Evolutionary conservation across 2,329 filamentous ascomycete species (phyloP).

Genomic region (Tolypocladium amazonense): DNA sequence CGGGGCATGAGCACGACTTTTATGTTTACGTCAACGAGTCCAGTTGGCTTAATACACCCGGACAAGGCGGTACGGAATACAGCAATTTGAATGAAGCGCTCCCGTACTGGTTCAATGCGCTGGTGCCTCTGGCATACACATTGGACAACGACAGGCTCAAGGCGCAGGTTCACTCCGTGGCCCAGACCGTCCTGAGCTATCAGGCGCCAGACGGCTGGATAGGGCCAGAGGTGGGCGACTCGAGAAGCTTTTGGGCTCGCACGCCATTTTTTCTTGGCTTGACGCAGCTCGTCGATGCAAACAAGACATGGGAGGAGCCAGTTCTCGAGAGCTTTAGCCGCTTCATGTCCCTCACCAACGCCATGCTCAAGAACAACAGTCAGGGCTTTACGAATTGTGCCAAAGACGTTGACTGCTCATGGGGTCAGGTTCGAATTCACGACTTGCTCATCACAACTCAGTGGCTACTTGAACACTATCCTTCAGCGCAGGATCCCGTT

Average conservation of each 20-base stretch:
- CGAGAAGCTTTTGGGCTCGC: slow-evolving; percentile 20
- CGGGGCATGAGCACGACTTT: slow-evolving; percentile 42
- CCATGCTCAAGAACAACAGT: slow-evolving; percentile 43
- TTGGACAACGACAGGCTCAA: slow-evolving; percentile 32
- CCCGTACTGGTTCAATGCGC: slow-evolving; percentile 50
- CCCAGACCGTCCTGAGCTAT: slow-evolving; percentile 29
- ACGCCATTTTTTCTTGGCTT: slow-evolving; percentile 20
- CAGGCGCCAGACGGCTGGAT: slow-evolving; percentile 42
- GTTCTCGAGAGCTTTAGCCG: slow-evolving; percentile 8
- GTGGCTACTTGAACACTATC: slow-evolving; percentile 27
- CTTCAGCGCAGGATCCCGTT: slow-evolving; percentile 12
- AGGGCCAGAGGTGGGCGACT: slow-evolving; percentile 20
- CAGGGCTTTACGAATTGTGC: slow-evolving; percentile 35
- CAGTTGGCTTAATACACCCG: slow-evolving; percentile 27
- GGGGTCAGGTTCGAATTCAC: slow-evolving; percentile 23
- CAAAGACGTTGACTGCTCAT: slow-evolving; percentile 23
- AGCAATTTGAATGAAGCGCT: slow-evolving; percentile 43
- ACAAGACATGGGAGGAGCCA: slow-evolving; percentile 10
- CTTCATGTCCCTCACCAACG: slow-evolving; percentile 33
- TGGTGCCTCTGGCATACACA: slow-evolving; percentile 44
- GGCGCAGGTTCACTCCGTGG: slow-evolving; percentile 25
- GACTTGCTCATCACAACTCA: slow-evolving; percentile 28
- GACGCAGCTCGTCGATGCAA: slow-evolving; percentile 21
- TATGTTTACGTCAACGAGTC: slow-evolving; percentile 40
- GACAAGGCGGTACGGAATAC: slow-evolving; percentile 37